phyloP scores from a whole-genome alignment of 2,329 filamentous ascomycete genomes.

The Hypoxylon sp. region DNA sequence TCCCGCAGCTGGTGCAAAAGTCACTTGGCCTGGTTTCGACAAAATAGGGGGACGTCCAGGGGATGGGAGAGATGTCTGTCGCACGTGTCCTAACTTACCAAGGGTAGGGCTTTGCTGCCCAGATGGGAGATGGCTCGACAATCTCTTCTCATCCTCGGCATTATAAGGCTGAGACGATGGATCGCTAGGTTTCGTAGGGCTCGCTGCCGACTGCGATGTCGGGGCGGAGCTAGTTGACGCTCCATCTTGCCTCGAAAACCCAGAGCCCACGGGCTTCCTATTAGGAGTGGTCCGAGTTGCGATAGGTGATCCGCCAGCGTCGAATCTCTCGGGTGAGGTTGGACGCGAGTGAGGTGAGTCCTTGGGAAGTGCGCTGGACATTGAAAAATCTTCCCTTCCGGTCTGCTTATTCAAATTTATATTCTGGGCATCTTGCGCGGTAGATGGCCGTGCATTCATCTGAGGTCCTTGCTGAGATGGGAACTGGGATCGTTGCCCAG shows the following conservation, averaged over 20 bases:
- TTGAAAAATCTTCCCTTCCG: conserved; percentile 24
- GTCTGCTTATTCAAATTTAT: conserved; percentile 14
- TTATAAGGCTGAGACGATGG: conserved; percentile 33
- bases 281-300: conserved; percentile 45
- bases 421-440: conserved; percentile 18
- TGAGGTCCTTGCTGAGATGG: conserved; percentile 44
- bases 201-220: conserved; percentile 5
- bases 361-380: conserved; percentile 23
- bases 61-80: conserved; percentile 49
- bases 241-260: conserved; percentile 41
- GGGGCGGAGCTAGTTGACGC: conserved; percentile 38
- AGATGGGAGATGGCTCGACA: conserved; percentile 42
- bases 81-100: conserved; percentile 41
- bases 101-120: conserved; percentile 45
- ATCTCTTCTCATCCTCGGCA: conserved; percentile 39
- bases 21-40: conserved; percentile 41
- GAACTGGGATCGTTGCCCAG: conserved; percentile 37
- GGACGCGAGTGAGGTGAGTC: conserved; percentile 29
- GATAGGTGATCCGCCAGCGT: conserved; percentile 33
- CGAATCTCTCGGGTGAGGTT: conserved; percentile 34
- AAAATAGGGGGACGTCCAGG: conserved; percentile 46
- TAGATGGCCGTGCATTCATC: conserved; percentile 34
- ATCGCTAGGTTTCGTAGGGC: conserved; percentile 16
- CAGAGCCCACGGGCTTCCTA: conserved; percentile 52
- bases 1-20: conserved; percentile 30